phyloP scores from a whole-genome alignment of 192 early-diverging fungal species.

The Coemansia sp. region DNA sequence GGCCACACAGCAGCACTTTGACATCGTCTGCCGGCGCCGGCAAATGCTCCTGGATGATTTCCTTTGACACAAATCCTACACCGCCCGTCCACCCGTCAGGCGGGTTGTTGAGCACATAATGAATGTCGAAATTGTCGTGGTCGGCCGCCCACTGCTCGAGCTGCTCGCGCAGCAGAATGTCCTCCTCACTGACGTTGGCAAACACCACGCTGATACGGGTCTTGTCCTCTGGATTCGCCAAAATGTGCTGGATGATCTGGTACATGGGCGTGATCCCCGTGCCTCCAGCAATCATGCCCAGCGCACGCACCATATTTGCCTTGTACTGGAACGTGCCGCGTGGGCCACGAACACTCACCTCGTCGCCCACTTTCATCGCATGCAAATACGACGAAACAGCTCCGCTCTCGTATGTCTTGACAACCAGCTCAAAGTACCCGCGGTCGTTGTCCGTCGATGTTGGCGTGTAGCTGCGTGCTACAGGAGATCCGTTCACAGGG shows the following conservation, averaged over 20 bases:
- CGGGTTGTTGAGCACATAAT: constrained; percentile 83
- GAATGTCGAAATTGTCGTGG: constrained; percentile 75
- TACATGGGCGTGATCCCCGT: constrained; percentile 97
- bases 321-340: constrained; percentile 87
- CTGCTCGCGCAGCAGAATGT: constrained; percentile 83
- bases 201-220: constrained; percentile 87
- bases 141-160: constrained; percentile 71
- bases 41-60: constrained; percentile 72
- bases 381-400: constrained; percentile 75
- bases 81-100: constrained; percentile 79
- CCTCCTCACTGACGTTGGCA: constrained; percentile 86
- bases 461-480: constrained; percentile 89
- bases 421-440: constrained; percentile 87
- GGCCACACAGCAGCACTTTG: constrained; percentile 91
- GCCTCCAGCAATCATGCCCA: constrained; percentile 95
- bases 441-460: constrained; percentile 78
- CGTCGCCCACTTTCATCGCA: constrained; percentile 70
- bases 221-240: constrained; percentile 83
- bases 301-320: constrained; percentile 70
- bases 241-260: constrained; percentile 84
- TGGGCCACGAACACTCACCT: constrained; percentile 77
- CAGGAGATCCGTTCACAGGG: constrained; percentile 77
- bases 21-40: constrained; percentile 74
- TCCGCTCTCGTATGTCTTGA: constrained; percentile 88
- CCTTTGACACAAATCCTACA: constrained; percentile 82